These are phyloP conservation scores for Evansstolkia leycettana DNA, from an alignment of 495 filamentous ascomycete species.

Conservation along the genomic window DNA sequence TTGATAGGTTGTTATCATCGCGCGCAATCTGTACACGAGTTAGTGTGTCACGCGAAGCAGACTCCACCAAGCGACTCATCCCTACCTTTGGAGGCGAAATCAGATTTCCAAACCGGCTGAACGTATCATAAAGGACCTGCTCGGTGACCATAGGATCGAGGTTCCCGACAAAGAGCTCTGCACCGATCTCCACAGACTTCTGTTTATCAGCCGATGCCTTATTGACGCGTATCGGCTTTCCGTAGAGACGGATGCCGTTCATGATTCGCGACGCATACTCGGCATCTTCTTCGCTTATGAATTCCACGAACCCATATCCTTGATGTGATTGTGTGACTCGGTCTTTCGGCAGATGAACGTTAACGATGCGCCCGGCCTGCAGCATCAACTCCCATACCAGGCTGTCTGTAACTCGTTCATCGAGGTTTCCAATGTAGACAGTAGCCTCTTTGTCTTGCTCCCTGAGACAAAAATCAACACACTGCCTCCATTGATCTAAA, in stretches of 20 bases:
- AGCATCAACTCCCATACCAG: constrained; percentile 96
- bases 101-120: constrained; percentile 82
- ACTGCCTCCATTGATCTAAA: not conserved
- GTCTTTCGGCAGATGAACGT: constrained; percentile 95
- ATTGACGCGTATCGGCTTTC: constrained; percentile 94
- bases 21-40: constrained; percentile 54
- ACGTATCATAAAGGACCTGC: constrained; percentile 94
- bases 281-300: constrained; percentile 89
- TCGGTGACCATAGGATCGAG: constrained; percentile 92
- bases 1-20: constrained; percentile 81
- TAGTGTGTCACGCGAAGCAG: constrained; percentile 6
- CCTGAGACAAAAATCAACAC: constrained; percentile 36
- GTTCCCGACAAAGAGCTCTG: constrained; percentile 95
- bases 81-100: constrained; percentile 69
- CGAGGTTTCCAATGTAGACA: constrained; percentile 95
- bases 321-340: constrained; percentile 93
- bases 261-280: constrained; percentile 95
- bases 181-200: constrained; percentile 88
- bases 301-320: constrained; percentile 98
- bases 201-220: constrained; percentile 96
- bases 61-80: too few species aligned
- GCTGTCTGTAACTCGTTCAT: constrained; percentile 85
- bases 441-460: constrained; percentile 99
- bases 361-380: constrained; percentile 90
- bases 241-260: constrained; percentile 88